Percentiles rank a stretch among this genome's conserved stretches.
These are phyloP conservation scores for Jatropha podagrica DNA, from an alignment of 441 rosid genomes.

Conservation along the genomic window DNA sequence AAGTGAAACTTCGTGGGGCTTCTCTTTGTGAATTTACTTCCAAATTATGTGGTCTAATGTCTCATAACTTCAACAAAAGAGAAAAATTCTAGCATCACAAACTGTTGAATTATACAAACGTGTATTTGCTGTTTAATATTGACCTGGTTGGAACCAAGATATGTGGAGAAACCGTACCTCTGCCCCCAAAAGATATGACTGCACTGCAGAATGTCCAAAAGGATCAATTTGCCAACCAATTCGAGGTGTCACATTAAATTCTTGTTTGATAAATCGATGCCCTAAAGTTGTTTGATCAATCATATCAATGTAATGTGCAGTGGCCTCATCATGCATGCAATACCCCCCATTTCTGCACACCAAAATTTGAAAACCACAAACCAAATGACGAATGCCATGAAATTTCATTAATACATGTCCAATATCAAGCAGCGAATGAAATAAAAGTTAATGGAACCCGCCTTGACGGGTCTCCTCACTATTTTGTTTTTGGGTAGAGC, in stretches of 20 bases:
- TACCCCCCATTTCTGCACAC: conserved; percentile 90
- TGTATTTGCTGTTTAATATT: background rate
- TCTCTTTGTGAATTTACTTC: conserved; percentile 21
- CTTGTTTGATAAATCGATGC: conserved; percentile 76
- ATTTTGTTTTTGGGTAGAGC: too few relatives aligned
- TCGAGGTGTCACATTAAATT: conserved; percentile 90
- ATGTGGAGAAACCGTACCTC: conserved; percentile 45
- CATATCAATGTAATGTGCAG: conserved; percentile 92
- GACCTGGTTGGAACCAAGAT: background rate
- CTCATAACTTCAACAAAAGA: conserved; percentile 1
- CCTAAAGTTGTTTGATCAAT: conserved; percentile 98
- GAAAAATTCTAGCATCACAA: background rate
- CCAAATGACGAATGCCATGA: conserved; percentile 8
- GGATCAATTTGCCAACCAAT: conserved; percentile 99
- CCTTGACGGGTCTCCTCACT: too few relatives aligned
- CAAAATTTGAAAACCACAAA: conserved; percentile 13
- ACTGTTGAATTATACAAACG: background rate
- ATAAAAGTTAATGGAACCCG: background rate
- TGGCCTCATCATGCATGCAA: conserved; percentile 99
- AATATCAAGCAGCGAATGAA: conserved; percentile 16
- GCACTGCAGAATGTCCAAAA: conserved; percentile 98
- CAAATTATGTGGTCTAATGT: conserved; percentile 1
- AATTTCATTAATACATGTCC: background rate
- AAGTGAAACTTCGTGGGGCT: background rate
- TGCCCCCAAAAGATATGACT: conserved; percentile 90